A percentile compares a stretch with the other conserved stretches of the same genome.
Conservation (phyloP, 352 stramenopile species). For the Thraustochytrium sp. region DNA sequence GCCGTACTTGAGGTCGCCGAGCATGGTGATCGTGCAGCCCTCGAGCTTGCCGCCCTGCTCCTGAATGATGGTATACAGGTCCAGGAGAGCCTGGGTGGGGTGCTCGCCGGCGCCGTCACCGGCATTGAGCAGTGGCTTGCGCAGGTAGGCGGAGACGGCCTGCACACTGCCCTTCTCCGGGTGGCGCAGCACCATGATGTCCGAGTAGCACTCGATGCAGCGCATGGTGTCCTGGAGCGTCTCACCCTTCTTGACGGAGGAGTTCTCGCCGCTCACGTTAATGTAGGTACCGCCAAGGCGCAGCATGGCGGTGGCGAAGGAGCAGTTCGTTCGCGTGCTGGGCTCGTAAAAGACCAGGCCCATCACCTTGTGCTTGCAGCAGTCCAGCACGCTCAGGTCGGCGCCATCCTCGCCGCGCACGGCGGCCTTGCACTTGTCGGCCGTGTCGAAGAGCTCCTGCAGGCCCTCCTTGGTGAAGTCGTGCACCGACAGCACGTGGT, state of each 20-base stretch:
- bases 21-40: constrained; percentile 69
- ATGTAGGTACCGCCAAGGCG: constrained; percentile 90
- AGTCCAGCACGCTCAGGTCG: constrained; percentile 25
- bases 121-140: constrained; percentile 45
- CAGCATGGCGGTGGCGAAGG: constrained; percentile 94
- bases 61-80: constrained; percentile 93
- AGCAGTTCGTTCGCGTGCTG: constrained; percentile 93
- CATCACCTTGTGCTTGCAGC: constrained; percentile 67
- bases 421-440: constrained; percentile 47
- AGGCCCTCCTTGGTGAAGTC: constrained; percentile 48
- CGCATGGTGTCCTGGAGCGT: constrained; percentile 93
- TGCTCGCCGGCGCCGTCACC: constrained; percentile 94
- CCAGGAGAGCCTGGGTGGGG: constrained; percentile 96
- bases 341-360: constrained; percentile 97
- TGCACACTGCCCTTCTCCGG: constrained; percentile 83
- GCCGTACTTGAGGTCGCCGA: constrained; percentile 98
- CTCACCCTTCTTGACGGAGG: constrained; percentile 94
- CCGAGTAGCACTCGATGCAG: constrained; percentile 90
- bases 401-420: constrained; percentile 44
- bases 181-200: constrained; percentile 91
- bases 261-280: constrained; percentile 58
- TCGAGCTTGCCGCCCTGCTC: constrained; percentile 53
- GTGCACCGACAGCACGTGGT: constrained; percentile 51
- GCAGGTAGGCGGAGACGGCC: constrained; percentile 67
- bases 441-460: constrained; percentile 44